These are phyloP conservation scores for Nemania sp. DNA, from an alignment of 2,329 filamentous ascomycete species.

Conservation along the genomic window DNA sequence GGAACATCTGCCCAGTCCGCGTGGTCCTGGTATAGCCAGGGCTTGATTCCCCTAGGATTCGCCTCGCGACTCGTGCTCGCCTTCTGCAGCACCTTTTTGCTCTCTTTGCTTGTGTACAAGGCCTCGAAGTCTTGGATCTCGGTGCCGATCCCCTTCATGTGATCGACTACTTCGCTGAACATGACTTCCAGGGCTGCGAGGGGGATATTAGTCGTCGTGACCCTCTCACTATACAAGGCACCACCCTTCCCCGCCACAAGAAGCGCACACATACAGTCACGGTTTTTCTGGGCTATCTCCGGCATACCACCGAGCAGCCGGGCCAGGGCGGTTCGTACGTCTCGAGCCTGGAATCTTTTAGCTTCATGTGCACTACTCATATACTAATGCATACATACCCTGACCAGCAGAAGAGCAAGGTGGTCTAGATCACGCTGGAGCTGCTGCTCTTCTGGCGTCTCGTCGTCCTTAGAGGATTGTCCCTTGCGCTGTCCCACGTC, in stretches of 20 bases:
- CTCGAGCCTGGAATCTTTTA: slow-evolving; percentile 46
- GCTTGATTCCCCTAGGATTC: slow-evolving; percentile 60
- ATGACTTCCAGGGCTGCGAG: slow-evolving; percentile 52
- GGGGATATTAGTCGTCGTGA: slow-evolving; percentile 28
- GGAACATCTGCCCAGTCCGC: slow-evolving; percentile 58
- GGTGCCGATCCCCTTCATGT: slow-evolving; percentile 51
- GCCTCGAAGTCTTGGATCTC: slow-evolving; percentile 59
- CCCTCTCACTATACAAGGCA: background rate
- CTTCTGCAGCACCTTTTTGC: slow-evolving; percentile 55
- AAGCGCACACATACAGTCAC: slow-evolving; percentile 47
- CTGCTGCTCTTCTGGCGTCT: slow-evolving; percentile 53
- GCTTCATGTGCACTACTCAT: background rate
- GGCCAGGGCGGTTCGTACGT: slow-evolving; percentile 54
- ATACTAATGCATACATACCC: slow-evolving; percentile 47
- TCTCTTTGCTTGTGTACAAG: slow-evolving; percentile 52
- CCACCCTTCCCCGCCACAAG: no score
- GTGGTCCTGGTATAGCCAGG: slow-evolving; percentile 63
- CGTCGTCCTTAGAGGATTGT: slow-evolving; percentile 31
- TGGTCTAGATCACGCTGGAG: slow-evolving; percentile 55
- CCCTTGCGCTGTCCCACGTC: slow-evolving; percentile 14
- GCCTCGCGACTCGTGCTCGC: slow-evolving; percentile 58
- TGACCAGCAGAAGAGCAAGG: slow-evolving; percentile 59
- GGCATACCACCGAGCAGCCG: slow-evolving; percentile 57
- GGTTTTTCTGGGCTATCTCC: slow-evolving; percentile 46
- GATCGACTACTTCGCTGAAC: slow-evolving; percentile 53